These are phyloP conservation scores for Rhododendron williamsianum DNA, from an alignment of 148 eudicot genomes.

Conservation along the genomic window DNA sequence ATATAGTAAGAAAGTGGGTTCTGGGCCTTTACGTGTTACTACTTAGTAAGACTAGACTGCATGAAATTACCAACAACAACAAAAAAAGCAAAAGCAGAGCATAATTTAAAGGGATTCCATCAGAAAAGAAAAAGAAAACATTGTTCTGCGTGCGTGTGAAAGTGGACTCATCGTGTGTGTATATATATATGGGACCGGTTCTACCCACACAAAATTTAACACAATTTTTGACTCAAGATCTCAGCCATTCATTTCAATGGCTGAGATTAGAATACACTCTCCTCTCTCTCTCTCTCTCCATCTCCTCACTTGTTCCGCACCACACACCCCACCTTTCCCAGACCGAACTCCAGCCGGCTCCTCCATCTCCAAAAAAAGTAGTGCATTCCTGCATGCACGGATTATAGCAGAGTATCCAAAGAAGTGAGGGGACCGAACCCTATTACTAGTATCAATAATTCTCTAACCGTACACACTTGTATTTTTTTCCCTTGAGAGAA, in stretches of 20 bases:
- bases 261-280: too few species aligned
- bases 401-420: not conserved
- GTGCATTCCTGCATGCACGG: too few species aligned
- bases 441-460: not conserved
- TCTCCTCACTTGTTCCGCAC: too few species aligned
- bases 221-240: too few species aligned
- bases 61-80: constrained; percentile 1
- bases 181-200: not conserved
- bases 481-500: too few species aligned
- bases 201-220: too few species aligned
- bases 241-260: too few species aligned
- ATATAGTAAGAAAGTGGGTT: not conserved
- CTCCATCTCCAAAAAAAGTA: too few species aligned
- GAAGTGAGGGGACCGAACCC: not conserved
- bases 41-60: not conserved
- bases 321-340: too few species aligned
- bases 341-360: too few species aligned
- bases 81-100: constrained; percentile 2
- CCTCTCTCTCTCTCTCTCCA: too few species aligned
- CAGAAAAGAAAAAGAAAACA: not conserved
- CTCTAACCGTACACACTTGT: too few species aligned
- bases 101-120: not conserved
- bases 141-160: constrained; percentile 4
- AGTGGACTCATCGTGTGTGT: not conserved
- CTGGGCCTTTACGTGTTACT: constrained; percentile 1